phyloP scores from a whole-genome alignment of 2,329 filamentous ascomycete species.

The Aspergillus aculeatinus region DNA sequence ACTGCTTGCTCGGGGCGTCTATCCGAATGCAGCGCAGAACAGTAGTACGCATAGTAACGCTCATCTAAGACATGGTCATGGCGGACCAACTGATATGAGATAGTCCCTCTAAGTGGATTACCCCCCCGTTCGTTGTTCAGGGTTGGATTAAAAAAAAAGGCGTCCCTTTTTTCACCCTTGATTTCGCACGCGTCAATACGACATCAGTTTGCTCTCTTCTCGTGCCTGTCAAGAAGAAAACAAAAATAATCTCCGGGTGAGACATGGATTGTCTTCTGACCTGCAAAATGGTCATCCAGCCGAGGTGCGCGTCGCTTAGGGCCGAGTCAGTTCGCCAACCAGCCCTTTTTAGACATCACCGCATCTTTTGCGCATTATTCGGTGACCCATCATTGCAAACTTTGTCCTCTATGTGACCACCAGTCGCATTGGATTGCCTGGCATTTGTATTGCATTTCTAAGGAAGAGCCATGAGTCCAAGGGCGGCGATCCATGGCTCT shows the following conservation, averaged over 20 bases:
- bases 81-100: neutral
- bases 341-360: neutral
- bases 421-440: neutral
- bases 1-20: neutral
- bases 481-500: constrained; percentile 5
- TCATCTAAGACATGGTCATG: neutral
- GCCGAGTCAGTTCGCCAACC: neutral
- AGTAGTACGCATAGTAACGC: neutral
- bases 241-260: constrained; percentile 5
- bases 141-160: neutral
- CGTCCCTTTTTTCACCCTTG: neutral
- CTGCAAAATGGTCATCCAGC: constrained; percentile 1
- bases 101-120: neutral
- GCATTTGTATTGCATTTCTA: neutral
- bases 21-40: neutral
- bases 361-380: neutral
- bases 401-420: neutral
- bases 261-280: constrained; percentile 5
- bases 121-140: neutral
- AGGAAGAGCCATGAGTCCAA: neutral
- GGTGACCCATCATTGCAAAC: neutral
- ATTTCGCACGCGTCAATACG: neutral
- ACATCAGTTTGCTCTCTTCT: neutral
- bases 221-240: neutral
- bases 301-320: constrained; percentile 2